Evolutionary conservation across 2,329 filamentous ascomycete species (phyloP).

Genomic region (Pseudomassariella vexata): DNA sequence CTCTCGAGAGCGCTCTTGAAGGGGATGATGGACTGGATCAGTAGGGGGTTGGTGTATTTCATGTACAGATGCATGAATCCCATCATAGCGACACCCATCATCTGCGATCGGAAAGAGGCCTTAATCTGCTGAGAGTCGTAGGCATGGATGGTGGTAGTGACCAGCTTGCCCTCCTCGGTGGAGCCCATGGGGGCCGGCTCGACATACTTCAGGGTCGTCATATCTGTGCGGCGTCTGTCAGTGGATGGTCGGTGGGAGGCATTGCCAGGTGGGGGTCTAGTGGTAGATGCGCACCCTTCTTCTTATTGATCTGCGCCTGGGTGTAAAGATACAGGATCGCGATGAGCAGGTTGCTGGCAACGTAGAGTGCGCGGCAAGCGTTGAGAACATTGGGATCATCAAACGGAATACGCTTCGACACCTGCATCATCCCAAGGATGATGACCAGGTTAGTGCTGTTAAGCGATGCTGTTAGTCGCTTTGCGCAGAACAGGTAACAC

Average conservation of each 20-base stretch:
- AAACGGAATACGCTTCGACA: conserved; percentile 91
- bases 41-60: conserved; percentile 98
- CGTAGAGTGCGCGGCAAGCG: conserved; percentile 48
- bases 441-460: conserved; percentile 84
- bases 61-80: conserved; percentile 97
- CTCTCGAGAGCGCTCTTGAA: conserved; percentile 92
- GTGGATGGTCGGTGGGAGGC: neutral
- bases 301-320: conserved; percentile 81
- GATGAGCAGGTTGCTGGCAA: conserved; percentile 73
- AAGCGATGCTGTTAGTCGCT: too few species aligned
- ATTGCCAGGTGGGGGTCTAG: neutral
- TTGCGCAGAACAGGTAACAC: too few species aligned
- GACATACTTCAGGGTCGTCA: conserved; percentile 97
- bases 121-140: conserved; percentile 88
- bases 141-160: conserved; percentile 92
- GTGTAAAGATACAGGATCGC: conserved; percentile 79
- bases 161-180: conserved; percentile 88
- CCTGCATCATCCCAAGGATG: conserved; percentile 97
- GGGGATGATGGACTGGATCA: conserved; percentile 98
- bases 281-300: conserved; percentile 69
- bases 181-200: conserved; percentile 92
- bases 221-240: conserved; percentile 54
- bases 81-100: conserved; percentile 99
- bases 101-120: conserved; percentile 78
- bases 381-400: conserved; percentile 67